Evolutionary conservation across 345 rosid species (phyloP).

Genomic region (Gossypium sturtianum): DNA sequence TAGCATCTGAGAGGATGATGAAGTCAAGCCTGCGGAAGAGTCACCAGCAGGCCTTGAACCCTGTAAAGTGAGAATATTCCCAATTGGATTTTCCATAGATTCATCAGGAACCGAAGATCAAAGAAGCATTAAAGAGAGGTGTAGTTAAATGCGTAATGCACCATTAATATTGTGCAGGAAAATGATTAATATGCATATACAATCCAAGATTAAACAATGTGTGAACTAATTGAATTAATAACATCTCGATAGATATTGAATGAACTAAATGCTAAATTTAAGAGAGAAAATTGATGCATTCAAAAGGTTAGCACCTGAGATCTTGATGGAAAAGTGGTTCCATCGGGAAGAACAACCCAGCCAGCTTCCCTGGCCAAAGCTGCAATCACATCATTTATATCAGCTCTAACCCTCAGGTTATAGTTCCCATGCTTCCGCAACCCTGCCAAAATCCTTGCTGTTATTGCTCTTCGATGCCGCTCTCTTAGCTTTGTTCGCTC

Average conservation of each 20-base stretch:
- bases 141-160: neutral
- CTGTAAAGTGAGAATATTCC: conserved; percentile 26
- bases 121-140: neutral
- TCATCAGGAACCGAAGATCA: neutral
- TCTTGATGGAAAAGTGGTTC: conserved; percentile 94
- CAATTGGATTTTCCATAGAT: neutral
- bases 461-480: conserved; percentile 92
- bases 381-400: conserved; percentile 95
- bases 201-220: neutral
- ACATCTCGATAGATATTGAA: neutral
- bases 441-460: conserved; percentile 96
- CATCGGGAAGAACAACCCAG: conserved; percentile 99
- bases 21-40: conserved; percentile 39
- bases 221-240: neutral
- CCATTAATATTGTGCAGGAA: neutral
- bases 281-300: neutral
- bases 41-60: conserved; percentile 70
- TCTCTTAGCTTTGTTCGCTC: conserved; percentile 97
- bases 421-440: conserved; percentile 94
- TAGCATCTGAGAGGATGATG: conserved; percentile 58
- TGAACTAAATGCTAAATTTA: neutral
- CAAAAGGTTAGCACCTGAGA: conserved; percentile 60
- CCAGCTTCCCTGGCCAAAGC: conserved; percentile 99
- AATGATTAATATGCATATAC: neutral
- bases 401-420: conserved; percentile 98